A percentile compares a stretch with the other conserved stretches of the same genome.
These are phyloP conservation scores for Ogataea methanolica DNA, from an alignment of 805 yeast species.

Conservation along the genomic window DNA sequence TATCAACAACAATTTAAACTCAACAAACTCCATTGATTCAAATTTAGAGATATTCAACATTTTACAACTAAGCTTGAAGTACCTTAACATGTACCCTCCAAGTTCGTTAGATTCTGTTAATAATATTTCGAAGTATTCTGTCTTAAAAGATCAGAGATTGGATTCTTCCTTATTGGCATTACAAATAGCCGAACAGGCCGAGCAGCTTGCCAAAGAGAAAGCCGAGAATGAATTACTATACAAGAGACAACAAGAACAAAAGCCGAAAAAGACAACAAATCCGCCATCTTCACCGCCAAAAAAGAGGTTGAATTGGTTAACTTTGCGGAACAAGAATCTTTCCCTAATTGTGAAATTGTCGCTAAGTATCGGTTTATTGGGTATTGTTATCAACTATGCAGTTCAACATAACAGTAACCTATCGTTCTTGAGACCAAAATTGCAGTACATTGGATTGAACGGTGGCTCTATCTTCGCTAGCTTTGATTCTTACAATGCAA, in stretches of 20 bases:
- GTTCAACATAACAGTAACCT: constrained; percentile 2
- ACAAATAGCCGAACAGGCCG: constrained; percentile 14
- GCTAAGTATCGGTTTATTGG: constrained; percentile 15
- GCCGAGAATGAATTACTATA: background rate
- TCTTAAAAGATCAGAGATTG: constrained; percentile 11
- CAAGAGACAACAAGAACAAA: constrained; percentile 4
- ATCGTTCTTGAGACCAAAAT: constrained; percentile 7
- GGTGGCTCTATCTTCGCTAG: background rate
- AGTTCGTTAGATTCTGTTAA: background rate
- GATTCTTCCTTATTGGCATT: constrained; percentile 8
- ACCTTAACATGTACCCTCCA: constrained; percentile 10
- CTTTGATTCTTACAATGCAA: too few relatives aligned
- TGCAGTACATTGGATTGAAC: constrained; percentile 6
- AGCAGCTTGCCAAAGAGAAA: constrained; percentile 2
- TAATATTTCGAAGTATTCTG: constrained; percentile 17
- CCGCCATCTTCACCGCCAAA: background rate
- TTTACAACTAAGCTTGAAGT: constrained; percentile 16
- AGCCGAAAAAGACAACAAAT: background rate
- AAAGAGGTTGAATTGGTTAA: constrained; percentile 2
- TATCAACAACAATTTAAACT: constrained; percentile 23
- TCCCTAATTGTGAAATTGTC: constrained; percentile 16
- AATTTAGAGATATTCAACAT: constrained; percentile 23
- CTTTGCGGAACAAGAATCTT: constrained; percentile 9
- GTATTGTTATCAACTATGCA: constrained; percentile 13
- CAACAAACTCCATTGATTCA: constrained; percentile 17